Conservation (phyloP, 2,329 filamentous ascomycete genomes). For the Diaporthe helianthi region DNA sequence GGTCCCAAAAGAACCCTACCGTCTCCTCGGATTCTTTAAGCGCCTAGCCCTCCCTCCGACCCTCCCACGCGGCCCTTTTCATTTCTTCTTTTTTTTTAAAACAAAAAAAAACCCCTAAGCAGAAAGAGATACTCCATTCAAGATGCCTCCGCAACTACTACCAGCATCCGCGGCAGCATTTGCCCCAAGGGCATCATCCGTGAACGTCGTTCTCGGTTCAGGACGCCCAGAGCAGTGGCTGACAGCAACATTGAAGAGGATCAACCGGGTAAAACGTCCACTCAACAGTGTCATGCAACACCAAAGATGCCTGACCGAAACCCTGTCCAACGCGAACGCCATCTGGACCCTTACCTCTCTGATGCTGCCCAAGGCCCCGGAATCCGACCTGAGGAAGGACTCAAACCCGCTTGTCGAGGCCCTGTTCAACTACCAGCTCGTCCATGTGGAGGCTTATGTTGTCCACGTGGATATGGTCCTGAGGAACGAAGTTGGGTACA, state of each 20-base stretch:
- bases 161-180: conserved; percentile 96
- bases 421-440: conserved; percentile 89
- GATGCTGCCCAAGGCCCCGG: conserved; percentile 89
- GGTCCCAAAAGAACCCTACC: conserved; percentile 48
- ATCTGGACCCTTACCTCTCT: conserved; percentile 95
- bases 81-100: conserved; percentile 30
- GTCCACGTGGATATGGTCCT: conserved; percentile 99
- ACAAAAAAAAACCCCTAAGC: too few species aligned
- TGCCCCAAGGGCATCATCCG: conserved; percentile 85
- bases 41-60: conserved; percentile 28
- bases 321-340: conserved; percentile 84
- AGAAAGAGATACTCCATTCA: conserved; percentile 29
- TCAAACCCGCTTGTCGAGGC: conserved; percentile 84
- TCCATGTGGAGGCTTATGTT: conserved; percentile 96
- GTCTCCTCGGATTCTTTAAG: conserved; percentile 36
- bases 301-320: conserved; percentile 93
- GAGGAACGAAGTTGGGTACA: conserved; percentile 96
- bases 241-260: conserved; percentile 93
- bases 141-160: conserved; percentile 90
- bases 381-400: conserved; percentile 83
- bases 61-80: conserved; percentile 30
- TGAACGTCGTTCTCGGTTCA: conserved; percentile 91
- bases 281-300: conserved; percentile 97
- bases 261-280: conserved; percentile 95
- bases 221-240: conserved; percentile 92